Base-by-base conservation (phyloP, 2,329 filamentous ascomycete genomes). In the Fusarium piperis region DNA sequence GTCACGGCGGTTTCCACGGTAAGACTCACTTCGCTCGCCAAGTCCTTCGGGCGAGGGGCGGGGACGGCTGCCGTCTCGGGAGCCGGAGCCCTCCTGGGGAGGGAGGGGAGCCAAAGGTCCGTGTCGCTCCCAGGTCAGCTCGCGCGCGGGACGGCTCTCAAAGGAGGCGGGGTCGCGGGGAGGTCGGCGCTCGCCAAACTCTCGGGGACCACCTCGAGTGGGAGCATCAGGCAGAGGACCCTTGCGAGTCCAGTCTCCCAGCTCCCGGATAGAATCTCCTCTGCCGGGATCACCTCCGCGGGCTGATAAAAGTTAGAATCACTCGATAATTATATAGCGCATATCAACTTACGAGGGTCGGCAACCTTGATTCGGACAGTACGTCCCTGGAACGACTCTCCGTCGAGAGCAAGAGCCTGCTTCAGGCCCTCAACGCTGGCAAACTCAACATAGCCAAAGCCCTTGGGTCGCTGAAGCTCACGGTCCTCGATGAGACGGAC, bases 361-460 rank as follows among this genome's bases (percentile, higher is more conserved):
- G 96, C 97, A 79, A 99, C 92, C 86, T 95, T 98, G 80, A 98
- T 92, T 81, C 94, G 91, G 81, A 99, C 94, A 79, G 91, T 93
- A 75, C 96, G 92, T 76, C 94, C 94, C 81, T 97, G 92, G 82
- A 98, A 95, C 65, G 90, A 91, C 68, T 90, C 87, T 77, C 94
- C 93, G 78, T 95, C 95, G 71, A 96, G 88, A 65, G 91, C 90
- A 72, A 99, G 88, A 63, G 96, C 96, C 83, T 94, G 92, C 86
- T 97, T 97, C 78, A 99, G 86, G 66, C 95, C 95, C 56, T 98
- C 95, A 48, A 96, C 85, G 58, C 90, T 92, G 74, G 88, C 90
- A 78, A 99, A 99, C 82, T 99, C 96, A 73, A 97, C 95, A 81
- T 99, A 99, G 69, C 95, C 96, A 78, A 99, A 99, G 55, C 96